A percentile compares a stretch with the other conserved stretches of the same genome.
phyloP scores from a whole-genome alignment of 768 basidiomycete species.

The Panaeolus papilionaceus region DNA sequence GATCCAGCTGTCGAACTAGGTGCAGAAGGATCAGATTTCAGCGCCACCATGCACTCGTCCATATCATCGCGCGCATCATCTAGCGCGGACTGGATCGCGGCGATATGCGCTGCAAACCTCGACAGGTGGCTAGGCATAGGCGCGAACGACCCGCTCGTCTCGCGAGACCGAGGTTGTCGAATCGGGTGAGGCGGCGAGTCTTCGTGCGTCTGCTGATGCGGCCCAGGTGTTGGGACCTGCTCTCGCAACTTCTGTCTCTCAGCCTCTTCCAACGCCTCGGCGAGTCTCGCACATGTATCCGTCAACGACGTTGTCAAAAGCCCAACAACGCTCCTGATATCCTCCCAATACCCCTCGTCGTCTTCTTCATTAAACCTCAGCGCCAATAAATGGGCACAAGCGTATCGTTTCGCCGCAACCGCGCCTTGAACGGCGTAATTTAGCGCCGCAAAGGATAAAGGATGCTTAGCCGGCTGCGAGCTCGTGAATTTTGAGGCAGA shows the following conservation, averaged over 20 bases:
- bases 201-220: background rate
- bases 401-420: constrained; percentile 73
- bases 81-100: constrained; percentile 70
- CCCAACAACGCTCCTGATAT: constrained; percentile 77
- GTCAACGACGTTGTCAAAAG: constrained; percentile 70
- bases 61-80: constrained; percentile 75
- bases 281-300: constrained; percentile 67
- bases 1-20: constrained; percentile 28
- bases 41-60: constrained; percentile 61
- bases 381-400: constrained; percentile 81
- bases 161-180: constrained; percentile 20
- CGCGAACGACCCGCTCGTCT: constrained; percentile 59
- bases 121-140: constrained; percentile 74
- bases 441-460: constrained; percentile 69
- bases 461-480: constrained; percentile 65
- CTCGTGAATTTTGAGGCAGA: constrained; percentile 69
- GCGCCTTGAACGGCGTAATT: constrained; percentile 69
- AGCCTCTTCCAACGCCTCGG: constrained; percentile 65
- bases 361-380: constrained; percentile 75
- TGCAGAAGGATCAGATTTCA: constrained; percentile 49
- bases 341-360: constrained; percentile 85
- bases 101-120: constrained; percentile 76
- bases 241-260: constrained; percentile 61
- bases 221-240: constrained; percentile 49
- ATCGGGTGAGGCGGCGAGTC: background rate